Evolutionary conservation across 495 filamentous ascomycete species (phyloP).

Genomic region (Pseudevernia furfuracea): DNA sequence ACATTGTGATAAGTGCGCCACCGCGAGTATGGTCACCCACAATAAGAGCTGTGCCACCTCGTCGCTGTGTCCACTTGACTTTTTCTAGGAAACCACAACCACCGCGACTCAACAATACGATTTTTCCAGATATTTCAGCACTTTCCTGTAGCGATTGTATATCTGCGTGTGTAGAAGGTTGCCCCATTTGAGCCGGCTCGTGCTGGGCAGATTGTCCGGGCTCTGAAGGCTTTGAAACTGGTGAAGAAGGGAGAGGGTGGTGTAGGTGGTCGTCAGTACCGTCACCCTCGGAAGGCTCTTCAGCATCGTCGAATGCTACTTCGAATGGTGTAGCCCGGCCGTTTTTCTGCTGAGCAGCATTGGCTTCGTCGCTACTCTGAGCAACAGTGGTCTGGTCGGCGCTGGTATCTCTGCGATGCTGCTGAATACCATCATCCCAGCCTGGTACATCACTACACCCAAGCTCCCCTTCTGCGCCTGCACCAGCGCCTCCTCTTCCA

Average conservation of each 20-base stretch:
- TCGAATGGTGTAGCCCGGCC: conserved; percentile 13
- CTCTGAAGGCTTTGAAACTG: conserved; percentile 35
- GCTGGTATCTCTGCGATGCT: conserved; percentile 24
- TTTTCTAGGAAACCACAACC: conserved; percentile 97
- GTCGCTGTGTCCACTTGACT: conserved; percentile 88
- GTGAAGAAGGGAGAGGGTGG: conserved; percentile 49
- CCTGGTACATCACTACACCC: conserved; percentile 96
- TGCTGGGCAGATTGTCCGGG: conserved; percentile 29
- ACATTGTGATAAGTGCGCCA: conserved; percentile 88
- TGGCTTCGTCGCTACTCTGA: conserved; percentile 6
- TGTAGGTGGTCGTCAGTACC: conserved; percentile 91
- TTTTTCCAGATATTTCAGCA: conserved; percentile 88
- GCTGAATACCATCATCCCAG: conserved; percentile 57
- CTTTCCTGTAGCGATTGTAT: conserved; percentile 92
- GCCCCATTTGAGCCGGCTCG: conserved; percentile 38
- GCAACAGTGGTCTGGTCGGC: conserved; percentile 18
- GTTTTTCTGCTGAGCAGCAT: conserved; percentile 18
- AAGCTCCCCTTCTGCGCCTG: conserved; percentile 70
- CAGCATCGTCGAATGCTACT: conserved; percentile 3
- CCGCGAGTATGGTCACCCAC: conserved; percentile 89
- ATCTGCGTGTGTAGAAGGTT: conserved; percentile 63
- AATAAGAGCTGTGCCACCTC: conserved; percentile 82
- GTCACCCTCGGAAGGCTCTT: conserved; percentile 49
- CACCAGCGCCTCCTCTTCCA: conserved; percentile 47
- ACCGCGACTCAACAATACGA: conserved; percentile 82